Evolutionary conservation across 2,329 filamentous ascomycete genomes (phyloP).

Genomic region (Allantophomopsis cytisporea): DNA sequence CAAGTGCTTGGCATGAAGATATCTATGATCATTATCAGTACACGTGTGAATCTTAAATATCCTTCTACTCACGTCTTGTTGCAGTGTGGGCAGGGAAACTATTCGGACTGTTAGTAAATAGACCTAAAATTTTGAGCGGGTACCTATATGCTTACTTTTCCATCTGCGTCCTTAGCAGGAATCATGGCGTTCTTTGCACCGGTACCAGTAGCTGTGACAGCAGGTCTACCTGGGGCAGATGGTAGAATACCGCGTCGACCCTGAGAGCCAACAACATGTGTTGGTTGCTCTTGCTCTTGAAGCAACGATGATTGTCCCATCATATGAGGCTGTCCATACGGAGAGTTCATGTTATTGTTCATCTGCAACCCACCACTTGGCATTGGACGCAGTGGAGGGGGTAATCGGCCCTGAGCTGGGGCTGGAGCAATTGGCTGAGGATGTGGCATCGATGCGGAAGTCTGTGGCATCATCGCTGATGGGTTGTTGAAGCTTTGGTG

Average conservation of each 20-base stretch:
- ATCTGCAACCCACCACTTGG: conserved; percentile 45
- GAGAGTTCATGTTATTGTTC: conserved; percentile 40
- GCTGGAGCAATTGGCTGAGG: conserved; percentile 67
- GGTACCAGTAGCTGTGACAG: conserved; percentile 58
- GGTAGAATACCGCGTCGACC: conserved; percentile 84
- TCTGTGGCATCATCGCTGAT: conserved; percentile 50
- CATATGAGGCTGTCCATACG: conserved; percentile 44
- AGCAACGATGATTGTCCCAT: conserved; percentile 42
- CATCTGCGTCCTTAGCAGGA: conserved; percentile 89
- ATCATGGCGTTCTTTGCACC: conserved; percentile 70
- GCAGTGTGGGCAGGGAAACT: conserved; percentile 89
- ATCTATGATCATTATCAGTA: conserved; percentile 21
- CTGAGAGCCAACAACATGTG: conserved; percentile 90
- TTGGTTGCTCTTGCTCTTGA: conserved; percentile 51
- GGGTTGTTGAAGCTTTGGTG: conserved; percentile 34
- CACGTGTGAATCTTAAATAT: no score
- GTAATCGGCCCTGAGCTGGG: conserved; percentile 38
- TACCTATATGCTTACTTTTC: conserved; percentile 37
- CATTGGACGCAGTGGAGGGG: conserved; percentile 51
- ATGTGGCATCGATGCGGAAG: conserved; percentile 53
- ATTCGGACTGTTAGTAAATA: no score
- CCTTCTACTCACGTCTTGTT: conserved; percentile 54
- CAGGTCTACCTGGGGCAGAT: conserved; percentile 74
- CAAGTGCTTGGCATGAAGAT: conserved; percentile 91
- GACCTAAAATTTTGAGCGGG: no score